These are phyloP conservation scores for Pinus taeda DNA, from an alignment of 75 land plant genomes.

Conservation along the genomic window DNA sequence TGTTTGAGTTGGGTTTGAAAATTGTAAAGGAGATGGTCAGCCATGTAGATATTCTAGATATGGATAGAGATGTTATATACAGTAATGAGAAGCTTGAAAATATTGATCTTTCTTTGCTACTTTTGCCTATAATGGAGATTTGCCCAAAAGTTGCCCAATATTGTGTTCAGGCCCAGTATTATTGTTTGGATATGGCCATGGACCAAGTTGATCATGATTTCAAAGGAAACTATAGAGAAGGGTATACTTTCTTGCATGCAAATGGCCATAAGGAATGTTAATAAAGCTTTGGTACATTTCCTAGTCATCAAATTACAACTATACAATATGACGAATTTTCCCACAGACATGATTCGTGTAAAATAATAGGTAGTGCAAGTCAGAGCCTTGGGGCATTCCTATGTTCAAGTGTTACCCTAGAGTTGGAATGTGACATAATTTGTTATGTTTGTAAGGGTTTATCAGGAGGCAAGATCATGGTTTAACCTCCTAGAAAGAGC, in stretches of 20 bases:
- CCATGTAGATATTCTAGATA: slow-evolving; percentile 89
- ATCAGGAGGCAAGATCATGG: too few species aligned
- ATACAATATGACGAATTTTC: too few species aligned
- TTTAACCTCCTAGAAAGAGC: too few species aligned
- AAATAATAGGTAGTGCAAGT: too few species aligned
- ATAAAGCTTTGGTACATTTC: slow-evolving; percentile 98
- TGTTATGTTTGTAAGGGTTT: too few species aligned
- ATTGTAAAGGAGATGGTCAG: slow-evolving; percentile 89
- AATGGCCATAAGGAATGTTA: slow-evolving; percentile 73
- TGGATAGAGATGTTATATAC: slow-evolving; percentile 62
- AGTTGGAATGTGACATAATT: too few species aligned
- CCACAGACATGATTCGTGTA: too few species aligned
- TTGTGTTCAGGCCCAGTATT: too few species aligned
- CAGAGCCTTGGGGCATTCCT: too few species aligned
- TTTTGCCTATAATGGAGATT: slow-evolving; percentile 84
- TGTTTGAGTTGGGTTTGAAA: slow-evolving; percentile 82
- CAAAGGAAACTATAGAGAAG: slow-evolving; percentile 68
- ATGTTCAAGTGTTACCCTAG: too few species aligned
- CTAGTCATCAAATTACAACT: slow-evolving; percentile 97
- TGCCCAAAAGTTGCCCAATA: slow-evolving; percentile 94
- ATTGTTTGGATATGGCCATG: too few species aligned
- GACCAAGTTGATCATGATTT: slow-evolving; percentile 68
- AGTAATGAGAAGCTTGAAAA: slow-evolving; percentile 81
- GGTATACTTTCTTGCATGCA: slow-evolving; percentile 77
- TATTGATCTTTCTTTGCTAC: slow-evolving; percentile 84